Evolutionary conservation across 257 asterid genomes (phyloP).

Genomic region (Linderniella brevidens): DNA sequence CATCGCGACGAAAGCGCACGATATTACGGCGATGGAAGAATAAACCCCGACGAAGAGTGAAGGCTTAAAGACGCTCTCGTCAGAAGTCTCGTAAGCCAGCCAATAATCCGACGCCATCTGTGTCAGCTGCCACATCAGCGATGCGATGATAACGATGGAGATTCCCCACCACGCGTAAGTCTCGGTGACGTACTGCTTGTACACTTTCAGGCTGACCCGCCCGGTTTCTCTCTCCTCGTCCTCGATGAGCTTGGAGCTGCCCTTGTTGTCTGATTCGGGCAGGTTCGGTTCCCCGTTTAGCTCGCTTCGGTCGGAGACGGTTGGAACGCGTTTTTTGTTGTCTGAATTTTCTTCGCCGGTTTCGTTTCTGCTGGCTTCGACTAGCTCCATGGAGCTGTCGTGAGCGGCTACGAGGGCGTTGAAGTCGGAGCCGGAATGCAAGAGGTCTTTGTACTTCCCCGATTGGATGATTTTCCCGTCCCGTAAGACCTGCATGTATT

Average conservation of each 20-base stretch:
- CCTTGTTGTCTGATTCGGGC: conserved; percentile 9
- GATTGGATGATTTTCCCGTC: conserved; percentile 61
- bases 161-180: conserved; percentile 68
- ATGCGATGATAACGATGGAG: conserved; percentile 16
- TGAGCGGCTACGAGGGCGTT: conserved; percentile 59
- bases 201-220: conserved; percentile 28
- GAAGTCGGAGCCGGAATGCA: conserved; percentile 33
- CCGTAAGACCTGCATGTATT: conserved; percentile 47
- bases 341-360: conserved; percentile 6
- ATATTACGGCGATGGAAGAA: conserved; percentile 18
- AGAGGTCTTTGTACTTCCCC: conserved; percentile 41
- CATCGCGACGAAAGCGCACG: conserved; percentile 14
- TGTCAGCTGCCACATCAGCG: conserved; percentile 29
- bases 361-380: conserved; percentile 16
- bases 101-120: conserved; percentile 50
- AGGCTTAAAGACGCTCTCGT: conserved; percentile 17
- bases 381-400: conserved; percentile 46
- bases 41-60: conserved; percentile 29
- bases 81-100: conserved; percentile 63
- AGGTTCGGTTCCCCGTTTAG: conserved; percentile 12
- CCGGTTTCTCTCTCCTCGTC: conserved; percentile 72
- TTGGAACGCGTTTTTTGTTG: conserved; percentile 12
- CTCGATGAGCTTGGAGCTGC: conserved; percentile 36
- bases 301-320: conserved; percentile 18
- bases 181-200: conserved; percentile 38